Percentiles rank a stretch among this genome's conserved stretches.
Evolutionary conservation across 1,284 basidiomycete genomes (phyloP).

Genomic region (Coniophora puteana): DNA sequence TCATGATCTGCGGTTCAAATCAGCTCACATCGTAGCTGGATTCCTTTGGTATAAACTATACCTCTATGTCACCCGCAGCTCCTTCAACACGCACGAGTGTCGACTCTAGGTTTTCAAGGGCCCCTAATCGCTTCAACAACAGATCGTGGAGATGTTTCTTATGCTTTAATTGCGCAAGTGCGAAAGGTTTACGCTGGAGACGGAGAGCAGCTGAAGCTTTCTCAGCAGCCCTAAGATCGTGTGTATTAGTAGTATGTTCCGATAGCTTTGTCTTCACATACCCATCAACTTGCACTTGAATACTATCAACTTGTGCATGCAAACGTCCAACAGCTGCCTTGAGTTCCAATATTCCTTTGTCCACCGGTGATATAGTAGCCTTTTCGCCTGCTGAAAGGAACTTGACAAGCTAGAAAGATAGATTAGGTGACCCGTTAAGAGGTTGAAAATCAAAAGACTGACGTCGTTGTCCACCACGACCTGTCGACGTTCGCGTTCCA

Average conservation of each 20-base stretch:
- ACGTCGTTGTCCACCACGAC: slow-evolving; percentile 68
- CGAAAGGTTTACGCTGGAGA: slow-evolving; percentile 68
- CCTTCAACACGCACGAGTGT: slow-evolving; percentile 84
- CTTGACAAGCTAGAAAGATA: slow-evolving; percentile 62
- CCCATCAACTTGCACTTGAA: slow-evolving; percentile 70
- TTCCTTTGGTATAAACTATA: slow-evolving; percentile 37
- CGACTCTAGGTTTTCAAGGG: slow-evolving; percentile 70
- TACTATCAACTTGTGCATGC: slow-evolving; percentile 59
- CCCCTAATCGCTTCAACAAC: slow-evolving; percentile 68
- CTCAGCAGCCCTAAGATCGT: slow-evolving; percentile 49
- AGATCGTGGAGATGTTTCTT: slow-evolving; percentile 81
- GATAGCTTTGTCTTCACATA: no score
- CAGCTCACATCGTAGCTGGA: slow-evolving; percentile 2
- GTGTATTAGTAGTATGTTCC: no score
- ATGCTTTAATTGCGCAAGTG: slow-evolving; percentile 73
- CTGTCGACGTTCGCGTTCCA: slow-evolving; percentile 71
- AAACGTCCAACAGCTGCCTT: slow-evolving; percentile 63
- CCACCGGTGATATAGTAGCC: slow-evolving; percentile 61
- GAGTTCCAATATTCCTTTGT: slow-evolving; percentile 73
- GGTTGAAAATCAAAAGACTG: slow-evolving; percentile 16
- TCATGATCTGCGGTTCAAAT: slow-evolving; percentile 66
- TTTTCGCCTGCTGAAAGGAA: slow-evolving; percentile 48
- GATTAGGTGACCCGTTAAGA: slow-evolving; percentile 2
- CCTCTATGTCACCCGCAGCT: slow-evolving; percentile 86
- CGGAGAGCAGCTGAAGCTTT: slow-evolving; percentile 66